Conservation (phyloP, 768 basidiomycete genomes). For the Suillus lakei region DNA sequence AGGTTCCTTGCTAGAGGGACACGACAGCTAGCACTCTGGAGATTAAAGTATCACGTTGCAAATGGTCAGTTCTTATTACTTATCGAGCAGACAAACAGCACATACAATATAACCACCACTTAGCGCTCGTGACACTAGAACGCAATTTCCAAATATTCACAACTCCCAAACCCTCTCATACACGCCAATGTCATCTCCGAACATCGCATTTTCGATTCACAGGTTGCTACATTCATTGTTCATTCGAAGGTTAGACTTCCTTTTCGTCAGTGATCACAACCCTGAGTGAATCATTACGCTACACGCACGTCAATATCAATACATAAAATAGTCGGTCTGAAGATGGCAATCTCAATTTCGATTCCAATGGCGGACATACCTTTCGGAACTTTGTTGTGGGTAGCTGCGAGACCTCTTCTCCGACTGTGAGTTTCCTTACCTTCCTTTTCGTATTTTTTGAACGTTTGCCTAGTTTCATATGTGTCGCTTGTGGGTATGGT, state of each 20-base stretch:
- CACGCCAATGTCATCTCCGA: not conserved
- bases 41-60: not conserved
- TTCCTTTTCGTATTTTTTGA: not conserved
- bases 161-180: not conserved
- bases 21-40: not conserved
- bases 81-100: not conserved
- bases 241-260: not conserved
- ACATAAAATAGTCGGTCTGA: not conserved
- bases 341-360: not conserved
- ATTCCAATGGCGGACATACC: not conserved
- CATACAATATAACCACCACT: not conserved
- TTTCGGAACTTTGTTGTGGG: not conserved
- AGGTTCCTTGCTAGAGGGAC: too few relatives aligned
- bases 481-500: not conserved
- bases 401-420: slow-evolving; percentile 1
- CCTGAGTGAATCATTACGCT: not conserved
- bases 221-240: not conserved
- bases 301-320: not conserved
- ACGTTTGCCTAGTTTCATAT: not conserved
- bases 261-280: not conserved
- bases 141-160: not conserved
- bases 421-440: not conserved
- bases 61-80: not conserved
- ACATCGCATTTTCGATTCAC: not conserved
- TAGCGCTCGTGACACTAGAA: not conserved